Evolutionary conservation across 179 eudicot species (phyloP).

Genomic region (Beta lomatogona): DNA sequence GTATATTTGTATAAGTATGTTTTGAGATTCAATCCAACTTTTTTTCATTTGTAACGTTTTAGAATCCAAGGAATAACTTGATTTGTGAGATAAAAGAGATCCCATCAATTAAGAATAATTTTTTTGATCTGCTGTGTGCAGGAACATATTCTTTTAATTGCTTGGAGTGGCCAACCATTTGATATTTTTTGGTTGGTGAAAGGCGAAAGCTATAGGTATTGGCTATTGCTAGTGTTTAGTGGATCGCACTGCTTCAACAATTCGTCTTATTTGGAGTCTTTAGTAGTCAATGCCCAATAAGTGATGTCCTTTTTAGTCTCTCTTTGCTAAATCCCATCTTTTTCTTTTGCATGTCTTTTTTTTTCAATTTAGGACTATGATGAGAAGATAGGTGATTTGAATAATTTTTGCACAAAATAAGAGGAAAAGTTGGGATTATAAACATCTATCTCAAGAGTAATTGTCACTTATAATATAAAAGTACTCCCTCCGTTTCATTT

Average conservation of each 20-base stretch:
- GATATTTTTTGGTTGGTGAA: neutral
- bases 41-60: neutral
- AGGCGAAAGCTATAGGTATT: neutral
- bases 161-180: slow-evolving; percentile 2
- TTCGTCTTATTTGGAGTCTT: neutral
- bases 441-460: too few species aligned
- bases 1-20: neutral
- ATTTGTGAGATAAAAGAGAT: neutral
- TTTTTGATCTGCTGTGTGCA: neutral
- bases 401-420: too few species aligned
- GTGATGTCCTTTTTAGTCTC: neutral
- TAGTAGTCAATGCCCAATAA: neutral
- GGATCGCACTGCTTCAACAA: neutral
- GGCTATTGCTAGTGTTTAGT: neutral
- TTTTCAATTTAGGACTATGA: too few species aligned
- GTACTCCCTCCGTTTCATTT: too few species aligned
- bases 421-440: too few species aligned
- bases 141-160: slow-evolving; percentile 1
- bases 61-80: slow-evolving; percentile 9
- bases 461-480: too few species aligned
- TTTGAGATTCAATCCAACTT: neutral
- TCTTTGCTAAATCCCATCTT: neutral
- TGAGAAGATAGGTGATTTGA: too few species aligned
- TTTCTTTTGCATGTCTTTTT: neutral
- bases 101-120: neutral